phyloP scores from a whole-genome alignment of 495 filamentous ascomycete genomes.

The Cercophora newfieldiana region DNA sequence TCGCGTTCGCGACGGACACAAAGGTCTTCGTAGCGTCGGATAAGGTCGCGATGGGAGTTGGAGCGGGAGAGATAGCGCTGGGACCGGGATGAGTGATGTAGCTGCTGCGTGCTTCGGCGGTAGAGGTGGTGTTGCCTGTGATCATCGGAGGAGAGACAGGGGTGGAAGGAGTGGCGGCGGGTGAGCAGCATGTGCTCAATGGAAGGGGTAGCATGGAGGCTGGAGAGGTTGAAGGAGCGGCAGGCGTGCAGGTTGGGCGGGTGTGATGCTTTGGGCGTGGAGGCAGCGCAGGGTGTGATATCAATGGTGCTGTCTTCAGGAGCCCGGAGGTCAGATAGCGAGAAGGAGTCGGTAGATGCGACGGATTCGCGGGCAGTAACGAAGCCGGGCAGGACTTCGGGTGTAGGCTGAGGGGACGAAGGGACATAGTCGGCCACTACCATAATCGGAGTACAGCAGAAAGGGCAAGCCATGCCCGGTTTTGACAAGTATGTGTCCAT shows the following conservation, averaged over 20 bases:
- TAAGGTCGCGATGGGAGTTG: constrained; percentile 27
- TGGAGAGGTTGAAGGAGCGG: neutral
- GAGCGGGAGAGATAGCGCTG: constrained; percentile 11
- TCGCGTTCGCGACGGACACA: constrained; percentile 35
- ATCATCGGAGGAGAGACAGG: neutral
- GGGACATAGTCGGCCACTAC: constrained; percentile 25
- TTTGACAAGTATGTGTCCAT: neutral
- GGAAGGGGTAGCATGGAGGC: neutral
- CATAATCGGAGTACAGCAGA: constrained; percentile 23
- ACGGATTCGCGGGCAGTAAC: neutral
- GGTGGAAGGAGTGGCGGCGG: neutral
- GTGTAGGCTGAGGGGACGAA: constrained; percentile 2
- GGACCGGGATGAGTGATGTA: no score
- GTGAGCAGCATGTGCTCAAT: neutral
- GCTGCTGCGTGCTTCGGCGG: neutral
- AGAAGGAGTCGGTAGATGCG: neutral
- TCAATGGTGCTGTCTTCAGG: neutral
- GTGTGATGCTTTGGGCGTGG: neutral
- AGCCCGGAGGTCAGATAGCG: neutral
- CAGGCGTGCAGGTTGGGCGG: neutral
- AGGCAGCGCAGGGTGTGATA: neutral
- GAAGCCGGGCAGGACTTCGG: neutral
- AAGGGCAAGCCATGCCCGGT: neutral
- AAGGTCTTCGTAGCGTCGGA: constrained; percentile 35
- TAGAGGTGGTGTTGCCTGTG: neutral